Base-by-base conservation (phyloP, 1,139 yeast species). In the Magnusiomyces fungicola region DNA sequence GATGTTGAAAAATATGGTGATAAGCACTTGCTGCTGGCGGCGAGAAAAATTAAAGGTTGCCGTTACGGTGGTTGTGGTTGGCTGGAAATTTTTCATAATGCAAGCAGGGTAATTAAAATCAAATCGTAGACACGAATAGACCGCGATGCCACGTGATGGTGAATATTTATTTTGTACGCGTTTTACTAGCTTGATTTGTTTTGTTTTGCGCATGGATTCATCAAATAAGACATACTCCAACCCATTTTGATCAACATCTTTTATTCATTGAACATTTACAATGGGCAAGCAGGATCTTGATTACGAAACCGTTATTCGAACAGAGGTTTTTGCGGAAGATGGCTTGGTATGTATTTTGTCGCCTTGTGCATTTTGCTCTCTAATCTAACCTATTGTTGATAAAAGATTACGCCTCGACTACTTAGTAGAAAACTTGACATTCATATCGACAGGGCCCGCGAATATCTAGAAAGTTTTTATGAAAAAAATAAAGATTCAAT, bases 391-490 rank as follows among this genome's bases (percentile, higher is more conserved):
- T 14, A 32, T 18, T 16, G 3, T 16, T 27, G 41, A 9, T 21
- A 16, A 12, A 19, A 52, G 54, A 48, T 52, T 3, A 47, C 54
- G 18, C 48, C 49, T 27, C 39, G 47, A 16, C 47, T 47, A 25
- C 43, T 52, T 24, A 50, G 54, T 32, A 39, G 54, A 34, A 48
- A 40, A 23, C 43, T 52, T 16, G 41, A 32, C 12, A 24, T 52
- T 18, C 39, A 42, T n/a, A 45, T 47, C 7, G 44, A 48, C 32
- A 40, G 50, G 30, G 54, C 54, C 3, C 49, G 48, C 38, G 48
- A 50, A 50, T 52, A 39, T 23, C 54, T 59, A 33, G 55, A 48
- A 40, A 46, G 52, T 18, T 59, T 57, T 45, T 48, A 56, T 43
- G 16, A 25, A 6, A 30, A 51, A 9, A 32, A 54, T 3, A 49